Evolutionary conservation across 2,329 filamentous ascomycete genomes (phyloP).

Genomic region (Pyrenochaeta sp.): DNA sequence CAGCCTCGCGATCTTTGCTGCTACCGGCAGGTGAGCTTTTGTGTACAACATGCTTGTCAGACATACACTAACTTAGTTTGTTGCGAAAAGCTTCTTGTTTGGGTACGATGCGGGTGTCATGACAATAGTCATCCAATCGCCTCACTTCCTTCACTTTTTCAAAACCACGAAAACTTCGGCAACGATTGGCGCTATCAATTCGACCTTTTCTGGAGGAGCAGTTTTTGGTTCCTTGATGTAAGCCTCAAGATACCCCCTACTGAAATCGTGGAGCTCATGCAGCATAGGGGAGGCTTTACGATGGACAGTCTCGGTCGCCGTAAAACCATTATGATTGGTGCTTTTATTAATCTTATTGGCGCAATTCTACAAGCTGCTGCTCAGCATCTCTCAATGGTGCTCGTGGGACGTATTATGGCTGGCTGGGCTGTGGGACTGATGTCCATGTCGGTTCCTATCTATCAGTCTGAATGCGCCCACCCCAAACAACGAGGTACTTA

Average conservation of each 20-base stretch:
- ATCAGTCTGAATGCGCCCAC: constrained; percentile 70
- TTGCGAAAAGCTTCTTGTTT: constrained; percentile 36
- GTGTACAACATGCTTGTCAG: constrained; percentile 2
- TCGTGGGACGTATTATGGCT: constrained; percentile 65
- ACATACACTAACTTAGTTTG: neutral
- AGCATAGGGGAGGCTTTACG: constrained; percentile 60
- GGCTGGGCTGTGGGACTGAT: constrained; percentile 67
- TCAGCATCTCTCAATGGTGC: constrained; percentile 64
- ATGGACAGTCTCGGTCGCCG: constrained; percentile 69
- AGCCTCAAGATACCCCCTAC: neutral
- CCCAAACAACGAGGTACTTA: constrained; percentile 62
- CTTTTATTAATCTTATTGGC: constrained; percentile 65
- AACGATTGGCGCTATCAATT: constrained; percentile 69
- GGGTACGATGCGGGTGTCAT: constrained; percentile 52
- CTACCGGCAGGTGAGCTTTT: constrained; percentile 51
- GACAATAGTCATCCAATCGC: constrained; percentile 63
- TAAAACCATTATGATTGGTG: constrained; percentile 67
- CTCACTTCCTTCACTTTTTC: constrained; percentile 67
- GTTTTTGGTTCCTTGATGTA: constrained; percentile 63
- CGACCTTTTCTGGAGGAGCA: constrained; percentile 68
- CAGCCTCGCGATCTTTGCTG: constrained; percentile 53
- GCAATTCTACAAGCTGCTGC: constrained; percentile 67
- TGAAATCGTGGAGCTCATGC: neutral
- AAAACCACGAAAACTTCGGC: constrained; percentile 59
- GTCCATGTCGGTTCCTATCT: constrained; percentile 68